phyloP scores from a whole-genome alignment of 805 yeast species.

The Yarrowia sp. region DNA sequence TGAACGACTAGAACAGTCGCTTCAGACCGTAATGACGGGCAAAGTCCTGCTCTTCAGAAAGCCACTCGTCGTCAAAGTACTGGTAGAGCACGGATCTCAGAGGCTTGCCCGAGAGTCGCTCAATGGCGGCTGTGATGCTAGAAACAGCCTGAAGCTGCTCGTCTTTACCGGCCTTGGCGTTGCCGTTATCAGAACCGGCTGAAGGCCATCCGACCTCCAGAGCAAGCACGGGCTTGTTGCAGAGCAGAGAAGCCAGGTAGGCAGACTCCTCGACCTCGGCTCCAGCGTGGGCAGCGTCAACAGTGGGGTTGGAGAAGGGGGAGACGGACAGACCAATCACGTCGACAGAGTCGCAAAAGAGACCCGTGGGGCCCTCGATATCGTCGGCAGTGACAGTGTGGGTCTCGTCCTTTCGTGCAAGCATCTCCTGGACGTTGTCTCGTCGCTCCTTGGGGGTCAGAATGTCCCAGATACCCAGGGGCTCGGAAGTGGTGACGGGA shows the following conservation, averaged over 20 bases:
- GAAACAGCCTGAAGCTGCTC: conserved; percentile 35
- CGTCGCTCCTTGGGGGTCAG: conserved; percentile 32
- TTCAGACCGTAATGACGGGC: conserved; percentile 33
- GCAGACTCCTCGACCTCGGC: conserved; percentile 32
- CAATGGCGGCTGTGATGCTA: conserved; percentile 16
- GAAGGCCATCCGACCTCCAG: conserved; percentile 37
- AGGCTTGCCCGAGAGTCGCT: conserved; percentile 27
- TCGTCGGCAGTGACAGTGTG: conserved; percentile 15
- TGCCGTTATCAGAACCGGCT: conserved; percentile 29
- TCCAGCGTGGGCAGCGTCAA: conserved; percentile 30
- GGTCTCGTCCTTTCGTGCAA: neutral
- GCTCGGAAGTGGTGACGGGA: conserved; percentile 32
- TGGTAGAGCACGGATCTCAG: conserved; percentile 32
- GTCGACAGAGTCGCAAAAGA: conserved; percentile 34
- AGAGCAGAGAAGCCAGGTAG: conserved; percentile 30
- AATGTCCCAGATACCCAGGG: conserved; percentile 37
- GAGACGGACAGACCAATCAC: conserved; percentile 34
- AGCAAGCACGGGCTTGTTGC: conserved; percentile 37
- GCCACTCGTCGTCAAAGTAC: conserved; percentile 34
- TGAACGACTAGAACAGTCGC: conserved; percentile 5
- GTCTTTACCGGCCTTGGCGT: conserved; percentile 33
- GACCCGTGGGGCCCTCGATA: conserved; percentile 19
- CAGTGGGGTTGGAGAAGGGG: conserved; percentile 11
- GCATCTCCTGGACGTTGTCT: conserved; percentile 14
- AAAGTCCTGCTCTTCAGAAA: conserved; percentile 16